These are phyloP conservation scores for Erysimum cheiranthoides DNA, from an alignment of 345 rosid genomes.

Conservation along the genomic window DNA sequence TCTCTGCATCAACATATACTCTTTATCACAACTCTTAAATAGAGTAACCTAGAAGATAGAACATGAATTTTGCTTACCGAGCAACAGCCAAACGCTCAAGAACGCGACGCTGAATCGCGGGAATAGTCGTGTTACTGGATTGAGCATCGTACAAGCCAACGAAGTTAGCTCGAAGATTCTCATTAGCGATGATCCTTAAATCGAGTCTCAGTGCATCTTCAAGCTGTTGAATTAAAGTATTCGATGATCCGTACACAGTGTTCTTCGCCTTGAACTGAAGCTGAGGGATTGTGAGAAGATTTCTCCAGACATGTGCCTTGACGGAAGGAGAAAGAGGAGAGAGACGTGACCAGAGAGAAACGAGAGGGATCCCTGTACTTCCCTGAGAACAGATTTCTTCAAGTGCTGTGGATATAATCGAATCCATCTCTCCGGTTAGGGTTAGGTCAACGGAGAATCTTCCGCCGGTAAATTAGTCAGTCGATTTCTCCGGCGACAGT, in stretches of 20 bases:
- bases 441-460: conserved; percentile 30
- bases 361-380: conserved; percentile 51
- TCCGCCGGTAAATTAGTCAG: background rate
- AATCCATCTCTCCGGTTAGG: conserved; percentile 51
- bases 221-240: conserved; percentile 52
- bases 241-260: conserved; percentile 38
- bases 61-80: conserved; percentile 42
- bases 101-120: conserved; percentile 59
- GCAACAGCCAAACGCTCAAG: conserved; percentile 70
- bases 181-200: conserved; percentile 57
- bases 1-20: conserved; percentile 50
- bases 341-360: conserved; percentile 57
- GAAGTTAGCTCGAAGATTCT: conserved; percentile 67
- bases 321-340: conserved; percentile 40
- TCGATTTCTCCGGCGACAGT: background rate
- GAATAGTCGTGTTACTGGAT: conserved; percentile 43
- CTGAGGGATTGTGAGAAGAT: conserved; percentile 58
- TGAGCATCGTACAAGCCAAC: conserved; percentile 66
- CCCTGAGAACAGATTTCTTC: conserved; percentile 72
- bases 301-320: conserved; percentile 58
- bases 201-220: conserved; percentile 61
- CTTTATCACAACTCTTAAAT: background rate
- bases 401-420: conserved; percentile 60
- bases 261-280: conserved; percentile 55
- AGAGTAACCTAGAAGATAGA: background rate